Evolutionary conservation across 2,329 filamentous ascomycete genomes (phyloP).

Genomic region (Dothideomycetes sp.): DNA sequence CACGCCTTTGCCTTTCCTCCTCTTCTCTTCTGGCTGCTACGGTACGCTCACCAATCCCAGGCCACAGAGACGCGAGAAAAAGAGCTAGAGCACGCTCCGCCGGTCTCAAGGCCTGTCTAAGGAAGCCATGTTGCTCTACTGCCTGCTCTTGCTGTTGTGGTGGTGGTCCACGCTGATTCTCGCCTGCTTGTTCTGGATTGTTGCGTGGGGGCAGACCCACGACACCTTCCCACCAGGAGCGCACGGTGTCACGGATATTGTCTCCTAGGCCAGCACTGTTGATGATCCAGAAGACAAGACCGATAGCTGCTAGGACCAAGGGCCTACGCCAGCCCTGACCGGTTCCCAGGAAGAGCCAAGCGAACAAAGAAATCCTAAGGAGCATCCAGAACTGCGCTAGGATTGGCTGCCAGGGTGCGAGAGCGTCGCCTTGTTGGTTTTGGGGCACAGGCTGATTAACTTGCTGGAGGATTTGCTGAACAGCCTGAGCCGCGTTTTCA

Average conservation of each 20-base stretch:
- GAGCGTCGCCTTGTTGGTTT: constrained; percentile 4
- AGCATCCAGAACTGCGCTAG: constrained; percentile 47
- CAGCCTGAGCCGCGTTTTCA: constrained; percentile 1
- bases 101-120: constrained; percentile 32
- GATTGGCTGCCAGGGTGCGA: constrained; percentile 24
- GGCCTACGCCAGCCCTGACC: constrained; percentile 36
- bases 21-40: constrained; percentile 44
- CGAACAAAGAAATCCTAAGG: constrained; percentile 48
- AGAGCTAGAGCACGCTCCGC: constrained; percentile 49
- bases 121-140: constrained; percentile 18
- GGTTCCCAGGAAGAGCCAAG: constrained; percentile 47
- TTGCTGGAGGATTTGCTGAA: constrained; percentile 5
- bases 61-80: constrained; percentile 54
- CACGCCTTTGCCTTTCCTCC: constrained; percentile 28
- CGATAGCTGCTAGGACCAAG: constrained; percentile 32
- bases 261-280: constrained; percentile 21
- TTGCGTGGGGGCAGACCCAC: constrained; percentile 20
- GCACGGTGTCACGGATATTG: constrained; percentile 23
- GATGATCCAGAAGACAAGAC: constrained; percentile 32
- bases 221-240: constrained; percentile 37
- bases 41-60: constrained; percentile 53
- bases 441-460: neutral
- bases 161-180: constrained; percentile 16
- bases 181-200: neutral
- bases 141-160: constrained; percentile 16